phyloP scores from a whole-genome alignment of 2,329 filamentous ascomycete genomes.

The Trichophyton benhamiae region DNA sequence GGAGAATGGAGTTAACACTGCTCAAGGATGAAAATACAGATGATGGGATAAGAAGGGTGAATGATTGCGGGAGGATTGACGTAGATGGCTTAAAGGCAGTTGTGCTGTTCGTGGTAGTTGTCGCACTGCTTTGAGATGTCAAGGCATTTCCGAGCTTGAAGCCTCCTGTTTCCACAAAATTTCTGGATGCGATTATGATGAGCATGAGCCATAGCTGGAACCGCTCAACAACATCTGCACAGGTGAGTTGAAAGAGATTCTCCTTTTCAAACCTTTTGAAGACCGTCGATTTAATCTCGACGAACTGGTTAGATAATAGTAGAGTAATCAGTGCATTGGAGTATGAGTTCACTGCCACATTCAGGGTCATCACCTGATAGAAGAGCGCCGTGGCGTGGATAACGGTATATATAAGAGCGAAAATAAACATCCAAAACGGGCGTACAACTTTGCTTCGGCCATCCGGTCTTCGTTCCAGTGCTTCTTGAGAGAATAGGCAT shows the following conservation, averaged over 20 bases:
- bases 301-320: conserved; percentile 92
- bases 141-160: conserved; percentile 44
- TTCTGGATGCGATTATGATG: conserved; percentile 87
- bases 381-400: conserved; percentile 79
- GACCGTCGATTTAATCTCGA: conserved; percentile 95
- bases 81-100: conserved; percentile 43
- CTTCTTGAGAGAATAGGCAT: conserved; percentile 87
- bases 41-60: conserved; percentile 63
- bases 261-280: conserved; percentile 99
- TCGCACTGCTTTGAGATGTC: conserved; percentile 19
- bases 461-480: conserved; percentile 71
- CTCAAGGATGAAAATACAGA: conserved; percentile 36
- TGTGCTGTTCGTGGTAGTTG: conserved; percentile 28
- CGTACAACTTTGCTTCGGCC: conserved; percentile 83
- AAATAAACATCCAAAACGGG: conserved; percentile 79
- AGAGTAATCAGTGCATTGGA: conserved; percentile 89
- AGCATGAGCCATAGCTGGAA: conserved; percentile 98
- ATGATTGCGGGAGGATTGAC: conserved; percentile 77
- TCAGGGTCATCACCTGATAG: conserved; percentile 94
- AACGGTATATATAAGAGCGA: conserved; percentile 78
- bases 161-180: conserved; percentile 88
- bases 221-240: conserved; percentile 89
- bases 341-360: conserved; percentile 97
- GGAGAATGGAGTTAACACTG: conserved; percentile 31
- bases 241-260: conserved; percentile 90